Percentiles rank a stretch among this genome's conserved stretches.
phyloP scores from a whole-genome alignment of 148 eudicot genomes.

The Chenopodium suecicum region DNA sequence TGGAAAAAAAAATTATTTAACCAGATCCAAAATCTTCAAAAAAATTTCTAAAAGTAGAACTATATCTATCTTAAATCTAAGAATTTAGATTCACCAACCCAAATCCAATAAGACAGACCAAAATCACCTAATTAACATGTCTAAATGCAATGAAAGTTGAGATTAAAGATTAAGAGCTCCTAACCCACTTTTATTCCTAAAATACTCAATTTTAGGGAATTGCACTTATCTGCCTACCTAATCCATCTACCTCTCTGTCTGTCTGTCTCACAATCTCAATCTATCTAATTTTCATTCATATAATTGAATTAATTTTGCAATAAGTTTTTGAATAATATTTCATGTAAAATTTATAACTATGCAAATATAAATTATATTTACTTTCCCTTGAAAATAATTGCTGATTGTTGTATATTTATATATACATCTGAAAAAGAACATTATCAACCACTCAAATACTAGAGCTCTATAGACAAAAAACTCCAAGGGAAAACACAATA shows the following conservation, averaged over 20 bases:
- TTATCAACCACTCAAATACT: not conserved
- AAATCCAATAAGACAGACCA: not conserved
- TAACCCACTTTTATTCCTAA: not conserved
- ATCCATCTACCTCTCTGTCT: not conserved
- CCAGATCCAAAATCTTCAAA: too few species aligned
- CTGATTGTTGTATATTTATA: not conserved
- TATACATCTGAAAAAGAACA: slow-evolving; percentile 2
- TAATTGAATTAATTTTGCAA: not conserved
- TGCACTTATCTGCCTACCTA: not conserved
- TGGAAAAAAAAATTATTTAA: too few species aligned
- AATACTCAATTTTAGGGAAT: too few species aligned
- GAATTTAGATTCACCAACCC: not conserved
- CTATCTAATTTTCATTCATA: not conserved
- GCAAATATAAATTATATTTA: not conserved
- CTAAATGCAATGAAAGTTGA: not conserved
- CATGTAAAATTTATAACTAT: not conserved
- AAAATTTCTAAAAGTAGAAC: not conserved
- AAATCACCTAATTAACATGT: not conserved
- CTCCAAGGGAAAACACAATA: not conserved
- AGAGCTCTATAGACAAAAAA: slow-evolving; percentile 10
- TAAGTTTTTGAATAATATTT: not conserved
- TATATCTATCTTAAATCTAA: not conserved
- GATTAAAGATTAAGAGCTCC: not conserved
- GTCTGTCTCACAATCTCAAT: not conserved
- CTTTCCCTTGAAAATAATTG: not conserved